Evolutionary conservation across 495 filamentous ascomycete genomes (phyloP).

Genomic region (Apodospora peruviana): DNA sequence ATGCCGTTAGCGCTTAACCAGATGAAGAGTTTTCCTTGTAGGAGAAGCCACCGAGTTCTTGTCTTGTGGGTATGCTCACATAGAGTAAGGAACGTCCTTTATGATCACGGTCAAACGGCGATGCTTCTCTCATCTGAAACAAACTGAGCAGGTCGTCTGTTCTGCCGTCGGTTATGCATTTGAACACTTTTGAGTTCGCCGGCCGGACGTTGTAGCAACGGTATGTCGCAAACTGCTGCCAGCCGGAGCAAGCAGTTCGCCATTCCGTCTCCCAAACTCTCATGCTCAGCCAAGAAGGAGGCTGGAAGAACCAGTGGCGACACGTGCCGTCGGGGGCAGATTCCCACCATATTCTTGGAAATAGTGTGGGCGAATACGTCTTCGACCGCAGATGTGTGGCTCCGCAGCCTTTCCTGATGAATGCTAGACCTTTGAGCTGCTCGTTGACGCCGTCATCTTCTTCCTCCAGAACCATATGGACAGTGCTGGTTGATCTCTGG

Average conservation of each 20-base stretch:
- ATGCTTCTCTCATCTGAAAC: background rate
- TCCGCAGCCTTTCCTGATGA: background rate
- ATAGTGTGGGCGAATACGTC: background rate
- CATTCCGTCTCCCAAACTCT: background rate
- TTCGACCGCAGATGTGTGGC: background rate
- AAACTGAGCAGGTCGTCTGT: background rate
- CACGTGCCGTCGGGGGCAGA: background rate
- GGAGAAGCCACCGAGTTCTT: background rate
- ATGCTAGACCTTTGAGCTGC: background rate
- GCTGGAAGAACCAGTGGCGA: background rate
- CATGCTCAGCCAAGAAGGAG: background rate
- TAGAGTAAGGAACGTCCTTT: background rate
- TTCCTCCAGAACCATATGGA: too few relatives aligned
- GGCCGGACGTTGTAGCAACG: background rate
- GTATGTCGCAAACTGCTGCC: background rate
- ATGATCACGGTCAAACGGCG: background rate
- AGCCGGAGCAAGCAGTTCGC: background rate
- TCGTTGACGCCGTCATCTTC: background rate
- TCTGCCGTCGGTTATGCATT: background rate
- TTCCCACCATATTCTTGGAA: background rate
- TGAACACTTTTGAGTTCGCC: background rate
- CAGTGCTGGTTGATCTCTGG: too few relatives aligned
- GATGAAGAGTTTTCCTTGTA: background rate
- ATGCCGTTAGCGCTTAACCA: background rate
- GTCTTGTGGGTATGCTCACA: too few relatives aligned